Percentiles rank a stretch among this genome's conserved stretches.
These are phyloP conservation scores for Dioscorea dumetorum DNA, from an alignment of 106 monocot species.

Conservation along the genomic window DNA sequence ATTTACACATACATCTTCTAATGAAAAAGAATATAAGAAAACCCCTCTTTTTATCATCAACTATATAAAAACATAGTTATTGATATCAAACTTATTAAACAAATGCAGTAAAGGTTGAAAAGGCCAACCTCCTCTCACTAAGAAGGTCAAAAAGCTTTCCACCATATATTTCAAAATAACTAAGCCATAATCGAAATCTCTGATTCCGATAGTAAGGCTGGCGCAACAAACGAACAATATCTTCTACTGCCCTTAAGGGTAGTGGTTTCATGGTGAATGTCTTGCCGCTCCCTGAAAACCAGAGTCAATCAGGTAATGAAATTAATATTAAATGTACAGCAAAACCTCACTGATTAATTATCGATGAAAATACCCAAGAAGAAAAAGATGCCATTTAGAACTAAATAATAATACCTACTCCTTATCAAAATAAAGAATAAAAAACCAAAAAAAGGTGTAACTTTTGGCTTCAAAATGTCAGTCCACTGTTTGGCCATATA, in stretches of 20 bases:
- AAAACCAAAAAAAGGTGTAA: no score
- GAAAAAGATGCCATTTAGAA: no score
- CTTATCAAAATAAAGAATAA: no score
- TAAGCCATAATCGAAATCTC: constrained; percentile 86
- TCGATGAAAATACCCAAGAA: no score
- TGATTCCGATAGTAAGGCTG: constrained; percentile 65
- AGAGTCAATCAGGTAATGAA: constrained; percentile 7
- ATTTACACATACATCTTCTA: no score
- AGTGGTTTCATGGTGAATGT: constrained; percentile 97
- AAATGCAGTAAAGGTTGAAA: neutral
- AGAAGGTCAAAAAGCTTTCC: constrained; percentile 97
- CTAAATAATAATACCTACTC: no score
- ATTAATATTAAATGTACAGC: neutral
- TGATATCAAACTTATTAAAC: neutral
- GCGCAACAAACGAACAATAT: constrained; percentile 62
- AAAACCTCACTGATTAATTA: no score
- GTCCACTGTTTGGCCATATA: no score
- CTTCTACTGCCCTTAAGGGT: constrained; percentile 74
- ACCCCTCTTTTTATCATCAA: no score
- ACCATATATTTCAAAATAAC: constrained; percentile 98
- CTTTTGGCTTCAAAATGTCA: no score
- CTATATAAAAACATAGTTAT: neutral
- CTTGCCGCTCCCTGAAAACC: constrained; percentile 82
- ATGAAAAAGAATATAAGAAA: no score
- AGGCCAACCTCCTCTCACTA: constrained; percentile 71